Percentiles rank a stretch among this genome's conserved stretches.
phyloP scores from a whole-genome alignment of 2,329 filamentous ascomycete species.

The Scedosporium boydii region DNA sequence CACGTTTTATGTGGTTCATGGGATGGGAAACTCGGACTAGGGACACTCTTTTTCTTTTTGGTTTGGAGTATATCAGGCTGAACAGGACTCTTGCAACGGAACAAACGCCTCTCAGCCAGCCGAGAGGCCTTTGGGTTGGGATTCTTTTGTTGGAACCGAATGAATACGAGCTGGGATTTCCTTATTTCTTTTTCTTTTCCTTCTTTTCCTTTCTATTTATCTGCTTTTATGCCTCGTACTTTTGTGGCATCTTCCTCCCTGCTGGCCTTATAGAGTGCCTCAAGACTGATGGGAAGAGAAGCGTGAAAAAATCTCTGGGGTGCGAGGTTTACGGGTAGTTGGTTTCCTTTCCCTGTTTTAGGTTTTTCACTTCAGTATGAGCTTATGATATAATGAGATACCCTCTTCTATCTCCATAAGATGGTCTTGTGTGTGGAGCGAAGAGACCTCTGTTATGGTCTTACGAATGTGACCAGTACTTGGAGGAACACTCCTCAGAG shows the following conservation, averaged over 20 bases:
- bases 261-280: too few relatives aligned
- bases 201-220: background rate
- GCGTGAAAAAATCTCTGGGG: background rate
- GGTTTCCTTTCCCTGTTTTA: background rate
- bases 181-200: background rate
- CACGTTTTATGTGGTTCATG: too few relatives aligned
- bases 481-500: too few relatives aligned
- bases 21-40: too few relatives aligned
- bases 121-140: background rate
- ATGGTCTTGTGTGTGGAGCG: background rate
- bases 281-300: too few relatives aligned
- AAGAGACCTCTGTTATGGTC: too few relatives aligned
- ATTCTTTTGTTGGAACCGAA: background rate
- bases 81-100: too few relatives aligned
- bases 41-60: too few relatives aligned
- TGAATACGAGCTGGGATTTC: background rate
- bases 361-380: slow-evolving; percentile 1
- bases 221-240: background rate
- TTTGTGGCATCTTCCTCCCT: too few relatives aligned
- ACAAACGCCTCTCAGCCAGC: too few relatives aligned
- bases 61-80: too few relatives aligned
- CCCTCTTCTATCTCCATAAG: slow-evolving; percentile 5
- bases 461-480: too few relatives aligned
- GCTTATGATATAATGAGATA: slow-evolving; percentile 7
- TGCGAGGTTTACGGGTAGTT: background rate